These are phyloP conservation scores for Flaveria bidentis DNA, from an alignment of 129 eudicot species.

Conservation along the genomic window DNA sequence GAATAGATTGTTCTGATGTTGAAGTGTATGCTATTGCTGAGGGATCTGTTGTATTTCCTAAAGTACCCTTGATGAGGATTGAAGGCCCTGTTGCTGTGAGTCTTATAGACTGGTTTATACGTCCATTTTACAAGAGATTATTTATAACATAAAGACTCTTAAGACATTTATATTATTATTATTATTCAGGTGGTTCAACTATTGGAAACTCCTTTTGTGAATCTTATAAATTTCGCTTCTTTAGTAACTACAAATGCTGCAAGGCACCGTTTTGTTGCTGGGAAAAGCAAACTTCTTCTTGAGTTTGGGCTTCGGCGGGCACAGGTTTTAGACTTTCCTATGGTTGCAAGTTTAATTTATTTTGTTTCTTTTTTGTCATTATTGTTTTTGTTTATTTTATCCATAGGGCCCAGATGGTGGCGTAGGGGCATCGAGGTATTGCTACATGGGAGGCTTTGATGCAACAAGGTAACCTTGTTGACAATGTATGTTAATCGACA, in stretches of 20 bases:
- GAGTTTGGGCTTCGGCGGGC: constrained; percentile 98
- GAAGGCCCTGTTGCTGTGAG: constrained; percentile 98
- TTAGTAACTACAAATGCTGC: constrained; percentile 96
- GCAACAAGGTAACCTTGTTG: constrained; percentile 77
- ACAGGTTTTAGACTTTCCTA: constrained; percentile 51
- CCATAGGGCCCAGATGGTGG: constrained; percentile 96
- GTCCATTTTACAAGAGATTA: constrained; percentile 15
- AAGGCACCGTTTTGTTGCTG: constrained; percentile 97
- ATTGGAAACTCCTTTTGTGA: constrained; percentile 88
- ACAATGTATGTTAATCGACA: constrained; percentile 12
- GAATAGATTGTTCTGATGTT: constrained; percentile 86
- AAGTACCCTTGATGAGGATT: constrained; percentile 89
- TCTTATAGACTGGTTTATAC: constrained; percentile 23
- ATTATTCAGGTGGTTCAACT: constrained; percentile 81
- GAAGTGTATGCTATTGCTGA: constrained; percentile 85
- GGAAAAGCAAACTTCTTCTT: constrained; percentile 80
- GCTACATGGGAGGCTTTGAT: constrained; percentile 99
- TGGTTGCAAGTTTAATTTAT: not conserved
- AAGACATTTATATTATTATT: constrained; percentile 11
- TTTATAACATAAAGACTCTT: not conserved
- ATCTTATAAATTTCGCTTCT: constrained; percentile 91
- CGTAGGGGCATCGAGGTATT: constrained; percentile 88
- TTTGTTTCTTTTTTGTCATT: not conserved
- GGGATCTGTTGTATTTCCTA: constrained; percentile 92
- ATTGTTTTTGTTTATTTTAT: constrained; percentile 17